Evolutionary conservation across 1,284 basidiomycete genomes (phyloP).

Genomic region (Peniophora sp.): DNA sequence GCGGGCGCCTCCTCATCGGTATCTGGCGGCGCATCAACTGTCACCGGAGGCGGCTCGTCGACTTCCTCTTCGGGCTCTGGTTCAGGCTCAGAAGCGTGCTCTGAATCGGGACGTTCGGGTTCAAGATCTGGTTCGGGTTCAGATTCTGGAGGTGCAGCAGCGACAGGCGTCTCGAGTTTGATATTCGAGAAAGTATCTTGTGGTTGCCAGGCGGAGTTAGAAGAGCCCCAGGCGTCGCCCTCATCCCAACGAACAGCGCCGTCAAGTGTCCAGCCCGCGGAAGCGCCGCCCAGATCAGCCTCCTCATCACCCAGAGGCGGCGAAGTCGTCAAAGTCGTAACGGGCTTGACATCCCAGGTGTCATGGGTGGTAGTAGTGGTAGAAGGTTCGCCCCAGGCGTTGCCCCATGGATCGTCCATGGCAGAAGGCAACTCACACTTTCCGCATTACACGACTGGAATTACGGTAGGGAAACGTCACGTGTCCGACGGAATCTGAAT

Average conservation of each 20-base stretch:
- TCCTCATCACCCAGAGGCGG: conserved; percentile 29
- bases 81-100: conserved; percentile 4
- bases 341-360: conserved; percentile 8
- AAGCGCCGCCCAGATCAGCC: conserved; percentile 42
- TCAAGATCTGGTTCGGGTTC: conserved; percentile 25
- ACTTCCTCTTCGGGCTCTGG: background rate
- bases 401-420: conserved; percentile 66
- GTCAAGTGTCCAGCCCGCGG: conserved; percentile 36
- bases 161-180: conserved; percentile 14
- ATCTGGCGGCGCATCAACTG: background rate
- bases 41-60: background rate
- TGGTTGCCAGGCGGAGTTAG: no score
- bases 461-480: no score
- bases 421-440: conserved; percentile 2
- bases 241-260: conserved; percentile 39
- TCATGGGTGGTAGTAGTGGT: conserved; percentile 15
- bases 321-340: conserved; percentile 2
- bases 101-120: conserved; percentile 23
- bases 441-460: no score
- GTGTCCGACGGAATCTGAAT: background rate
- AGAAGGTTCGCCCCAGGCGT: conserved; percentile 49
- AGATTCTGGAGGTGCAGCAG: conserved; percentile 5
- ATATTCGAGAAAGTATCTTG: conserved; percentile 23
- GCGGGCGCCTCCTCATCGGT: conserved; percentile 8
- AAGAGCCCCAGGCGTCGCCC: no score